These are phyloP conservation scores for Silene uniflora DNA, from an alignment of 148 eudicot genomes.

Conservation along the genomic window DNA sequence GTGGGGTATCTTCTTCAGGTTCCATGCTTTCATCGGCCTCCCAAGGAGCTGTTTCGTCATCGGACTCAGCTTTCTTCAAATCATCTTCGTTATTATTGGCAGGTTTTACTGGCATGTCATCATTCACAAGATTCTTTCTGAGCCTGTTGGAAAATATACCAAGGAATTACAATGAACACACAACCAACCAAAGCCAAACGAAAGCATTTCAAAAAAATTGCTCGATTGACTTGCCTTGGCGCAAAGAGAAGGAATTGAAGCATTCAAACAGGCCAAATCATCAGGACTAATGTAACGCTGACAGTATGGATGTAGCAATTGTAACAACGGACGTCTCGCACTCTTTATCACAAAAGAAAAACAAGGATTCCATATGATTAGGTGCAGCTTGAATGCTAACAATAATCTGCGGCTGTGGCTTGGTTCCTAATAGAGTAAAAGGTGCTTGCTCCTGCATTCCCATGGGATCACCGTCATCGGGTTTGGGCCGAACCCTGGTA, in stretches of 20 bases:
- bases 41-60: conserved; percentile 21
- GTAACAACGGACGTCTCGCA: conserved; percentile 79
- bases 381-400: background rate
- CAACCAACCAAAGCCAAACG: background rate
- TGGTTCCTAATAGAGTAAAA: background rate
- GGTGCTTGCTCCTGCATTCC: background rate
- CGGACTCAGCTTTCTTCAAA: conserved; percentile 32
- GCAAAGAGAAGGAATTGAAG: conserved; percentile 61
- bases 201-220: background rate
- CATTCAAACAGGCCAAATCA: conserved; percentile 59
- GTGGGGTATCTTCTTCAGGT: conserved; percentile 25
- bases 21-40: conserved; percentile 28
- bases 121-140: conserved; percentile 29
- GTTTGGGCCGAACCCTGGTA: background rate
- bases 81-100: conserved; percentile 33
- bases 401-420: background rate
- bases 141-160: conserved; percentile 26
- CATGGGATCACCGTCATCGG: background rate
- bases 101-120: conserved; percentile 29
- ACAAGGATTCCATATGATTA: background rate
- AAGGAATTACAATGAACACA: conserved; percentile 7
- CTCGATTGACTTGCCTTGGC: conserved; percentile 43
- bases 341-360: conserved; percentile 35
- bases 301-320: conserved; percentile 77
- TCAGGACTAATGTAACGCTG: conserved; percentile 78